These are phyloP conservation scores for Collybiopsis confluens DNA, from an alignment of 768 basidiomycete species.

Conservation along the genomic window DNA sequence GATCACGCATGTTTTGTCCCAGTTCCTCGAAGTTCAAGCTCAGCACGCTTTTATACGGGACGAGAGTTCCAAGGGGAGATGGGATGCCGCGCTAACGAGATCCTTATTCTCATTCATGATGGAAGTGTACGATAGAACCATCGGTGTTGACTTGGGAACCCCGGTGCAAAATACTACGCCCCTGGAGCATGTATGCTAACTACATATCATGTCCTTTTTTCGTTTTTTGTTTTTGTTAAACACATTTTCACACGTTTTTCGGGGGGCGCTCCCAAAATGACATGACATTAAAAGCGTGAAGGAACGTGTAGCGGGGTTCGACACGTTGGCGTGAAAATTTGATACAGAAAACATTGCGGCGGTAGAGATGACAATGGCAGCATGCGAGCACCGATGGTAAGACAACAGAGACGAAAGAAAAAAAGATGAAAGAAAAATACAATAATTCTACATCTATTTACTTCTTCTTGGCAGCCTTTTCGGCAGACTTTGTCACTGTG, in stretches of 20 bases:
- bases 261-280: neutral
- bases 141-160: slow-evolving; percentile 82
- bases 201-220: too few relatives aligned
- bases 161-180: slow-evolving; percentile 38
- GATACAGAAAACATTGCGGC: slow-evolving; percentile 5
- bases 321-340: neutral
- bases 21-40: slow-evolving; percentile 95
- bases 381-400: slow-evolving; percentile 4
- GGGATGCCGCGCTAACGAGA: slow-evolving; percentile 89
- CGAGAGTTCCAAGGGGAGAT: slow-evolving; percentile 87
- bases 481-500: slow-evolving; percentile 88
- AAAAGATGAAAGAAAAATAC: slow-evolving; percentile 54
- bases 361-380: slow-evolving; percentile 1
- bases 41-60: slow-evolving; percentile 97
- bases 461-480: slow-evolving; percentile 96
- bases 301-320: neutral
- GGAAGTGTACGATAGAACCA: slow-evolving; percentile 89
- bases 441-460: slow-evolving; percentile 79
- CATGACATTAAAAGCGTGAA: slow-evolving; percentile 5
- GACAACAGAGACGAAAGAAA: slow-evolving; percentile 33
- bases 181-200: slow-evolving; percentile 78
- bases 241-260: neutral
- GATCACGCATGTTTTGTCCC: slow-evolving; percentile 9
- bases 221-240: too few relatives aligned
- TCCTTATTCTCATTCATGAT: slow-evolving; percentile 83